These are phyloP conservation scores for Albugo laibachii DNA, from an alignment of 352 stramenopile genomes.

Conservation along the genomic window DNA sequence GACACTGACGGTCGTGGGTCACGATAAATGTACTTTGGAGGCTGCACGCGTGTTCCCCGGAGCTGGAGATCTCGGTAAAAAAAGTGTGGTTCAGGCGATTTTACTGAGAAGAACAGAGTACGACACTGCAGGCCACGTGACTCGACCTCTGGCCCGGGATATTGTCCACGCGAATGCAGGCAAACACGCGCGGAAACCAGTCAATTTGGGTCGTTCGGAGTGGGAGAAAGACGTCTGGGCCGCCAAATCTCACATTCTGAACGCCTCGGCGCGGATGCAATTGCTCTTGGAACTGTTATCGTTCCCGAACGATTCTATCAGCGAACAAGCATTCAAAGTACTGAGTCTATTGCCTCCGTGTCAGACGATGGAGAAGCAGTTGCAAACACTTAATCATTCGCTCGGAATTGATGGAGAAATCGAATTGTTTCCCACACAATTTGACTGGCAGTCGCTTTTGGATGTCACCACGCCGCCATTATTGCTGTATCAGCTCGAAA, in stretches of 20 bases:
- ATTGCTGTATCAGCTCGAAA: slow-evolving; percentile 41
- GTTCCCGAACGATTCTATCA: not conserved
- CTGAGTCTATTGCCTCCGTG: slow-evolving; percentile 47
- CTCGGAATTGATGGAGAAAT: slow-evolving; percentile 56
- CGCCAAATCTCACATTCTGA: slow-evolving; percentile 29
- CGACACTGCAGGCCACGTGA: slow-evolving; percentile 16
- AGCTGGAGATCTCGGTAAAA: slow-evolving; percentile 5
- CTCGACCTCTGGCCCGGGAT: not conserved
- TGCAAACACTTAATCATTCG: slow-evolving; percentile 34
- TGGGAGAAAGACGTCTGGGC: slow-evolving; percentile 57
- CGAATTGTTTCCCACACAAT: slow-evolving; percentile 12
- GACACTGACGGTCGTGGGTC: slow-evolving; percentile 41
- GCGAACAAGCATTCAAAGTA: slow-evolving; percentile 24
- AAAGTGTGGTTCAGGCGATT: slow-evolving; percentile 14
- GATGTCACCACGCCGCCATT: slow-evolving; percentile 34
- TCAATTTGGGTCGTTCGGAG: slow-evolving; percentile 40
- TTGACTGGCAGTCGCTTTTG: slow-evolving; percentile 41
- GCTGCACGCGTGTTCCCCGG: slow-evolving; percentile 31
- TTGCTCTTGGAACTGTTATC: slow-evolving; percentile 1
- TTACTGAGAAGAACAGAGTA: slow-evolving; percentile 15
- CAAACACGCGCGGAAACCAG: slow-evolving; percentile 13
- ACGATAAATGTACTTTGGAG: slow-evolving; percentile 47
- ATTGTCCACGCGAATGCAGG: not conserved
- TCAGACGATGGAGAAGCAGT: slow-evolving; percentile 44
- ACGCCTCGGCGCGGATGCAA: slow-evolving; percentile 16